Evolutionary conservation across 768 basidiomycete genomes (phyloP).

Genomic region (Trametes elegans): DNA sequence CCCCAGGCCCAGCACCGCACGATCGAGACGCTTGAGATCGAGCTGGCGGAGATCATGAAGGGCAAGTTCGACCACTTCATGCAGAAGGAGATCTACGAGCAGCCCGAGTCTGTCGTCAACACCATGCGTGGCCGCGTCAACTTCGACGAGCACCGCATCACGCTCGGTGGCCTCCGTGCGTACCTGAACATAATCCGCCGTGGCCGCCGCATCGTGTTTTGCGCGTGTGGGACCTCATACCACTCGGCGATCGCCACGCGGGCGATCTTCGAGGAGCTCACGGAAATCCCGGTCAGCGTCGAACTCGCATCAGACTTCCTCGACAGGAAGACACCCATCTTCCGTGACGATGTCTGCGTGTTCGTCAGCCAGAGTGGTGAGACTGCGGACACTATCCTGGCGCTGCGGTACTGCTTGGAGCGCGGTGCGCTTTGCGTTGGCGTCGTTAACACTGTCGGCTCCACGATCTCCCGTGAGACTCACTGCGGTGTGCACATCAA

Average conservation of each 20-base stretch:
- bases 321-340: slow-evolving; percentile 98
- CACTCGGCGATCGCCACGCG: slow-evolving; percentile 97
- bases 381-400: slow-evolving; percentile 97
- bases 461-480: slow-evolving; percentile 95
- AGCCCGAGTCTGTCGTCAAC: slow-evolving; percentile 99
- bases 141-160: slow-evolving; percentile 90
- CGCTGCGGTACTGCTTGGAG: slow-evolving; percentile 94
- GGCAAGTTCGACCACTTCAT: slow-evolving; percentile 99
- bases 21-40: slow-evolving; percentile 97
- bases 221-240: slow-evolving; percentile 98
- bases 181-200: slow-evolving; percentile 96
- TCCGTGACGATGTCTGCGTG: slow-evolving; percentile 96
- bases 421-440: slow-evolving; percentile 95
- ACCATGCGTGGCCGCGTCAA: slow-evolving; percentile 99
- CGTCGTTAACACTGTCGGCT: slow-evolving; percentile 98
- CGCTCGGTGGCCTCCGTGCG: slow-evolving; percentile 90
- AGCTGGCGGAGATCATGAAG: slow-evolving; percentile 99
- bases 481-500: slow-evolving; percentile 99
- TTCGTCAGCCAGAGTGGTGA: slow-evolving; percentile 98
- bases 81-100: slow-evolving; percentile 99
- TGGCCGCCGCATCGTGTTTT: slow-evolving; percentile 91
- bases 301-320: slow-evolving; percentile 98
- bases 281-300: slow-evolving; percentile 96
- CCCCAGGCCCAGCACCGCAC: slow-evolving; percentile 75
- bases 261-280: slow-evolving; percentile 97